phyloP scores from a whole-genome alignment of 305 asterid species.

The Striga hermonthica region DNA sequence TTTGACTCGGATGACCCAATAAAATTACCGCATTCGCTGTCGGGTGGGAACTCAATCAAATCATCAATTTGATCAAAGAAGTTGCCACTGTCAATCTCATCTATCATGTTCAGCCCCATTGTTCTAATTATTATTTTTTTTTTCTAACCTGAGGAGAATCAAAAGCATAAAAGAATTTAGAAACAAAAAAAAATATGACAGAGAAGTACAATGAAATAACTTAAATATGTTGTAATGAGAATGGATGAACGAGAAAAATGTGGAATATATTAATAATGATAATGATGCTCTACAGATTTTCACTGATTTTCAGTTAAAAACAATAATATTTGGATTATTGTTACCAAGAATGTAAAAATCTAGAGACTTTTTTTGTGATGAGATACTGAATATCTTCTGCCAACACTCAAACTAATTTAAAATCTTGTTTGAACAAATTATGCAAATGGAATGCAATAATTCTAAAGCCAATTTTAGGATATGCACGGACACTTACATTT shows the following conservation, averaged over 20 bases:
- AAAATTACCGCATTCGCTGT: conserved; percentile 44
- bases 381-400: conserved; percentile 22
- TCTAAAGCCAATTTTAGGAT: background rate
- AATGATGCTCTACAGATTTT: conserved; percentile 39
- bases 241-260: too few relatives aligned
- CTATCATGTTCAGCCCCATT: conserved; percentile 56
- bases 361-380: conserved; percentile 7
- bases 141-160: conserved; percentile 25
- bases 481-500: background rate
- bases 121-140: background rate
- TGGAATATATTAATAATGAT: background rate
- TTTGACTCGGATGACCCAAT: conserved; percentile 44
- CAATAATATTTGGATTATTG: conserved; percentile 28
- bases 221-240: too few relatives aligned
- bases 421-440: background rate
- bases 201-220: too few relatives aligned
- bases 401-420: conserved; percentile 7
- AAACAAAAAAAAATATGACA: too few relatives aligned
- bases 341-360: conserved; percentile 19
- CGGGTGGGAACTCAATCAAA: conserved; percentile 75
- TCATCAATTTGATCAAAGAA: conserved; percentile 88
- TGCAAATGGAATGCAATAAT: background rate
- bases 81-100: conserved; percentile 71
- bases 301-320: conserved; percentile 30
- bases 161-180: background rate